These are phyloP conservation scores for Hemileccinum rubropunctum DNA, from an alignment of 768 basidiomycete species.

Conservation along the genomic window DNA sequence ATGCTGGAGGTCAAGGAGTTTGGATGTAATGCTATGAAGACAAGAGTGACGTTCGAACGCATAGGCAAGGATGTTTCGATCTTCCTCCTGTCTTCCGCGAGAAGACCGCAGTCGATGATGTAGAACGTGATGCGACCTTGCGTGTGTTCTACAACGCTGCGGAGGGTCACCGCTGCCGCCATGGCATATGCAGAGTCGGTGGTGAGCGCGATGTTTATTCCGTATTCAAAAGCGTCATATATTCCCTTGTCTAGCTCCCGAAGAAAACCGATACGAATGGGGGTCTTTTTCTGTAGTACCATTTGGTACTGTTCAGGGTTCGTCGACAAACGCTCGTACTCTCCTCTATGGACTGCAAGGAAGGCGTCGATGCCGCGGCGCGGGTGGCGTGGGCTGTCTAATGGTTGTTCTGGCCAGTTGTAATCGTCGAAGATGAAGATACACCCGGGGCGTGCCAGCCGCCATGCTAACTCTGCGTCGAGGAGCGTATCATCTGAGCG, in stretches of 20 bases:
- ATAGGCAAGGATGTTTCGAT: slow-evolving; percentile 30
- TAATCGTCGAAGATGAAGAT: slow-evolving; percentile 61
- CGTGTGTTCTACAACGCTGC: slow-evolving; percentile 37
- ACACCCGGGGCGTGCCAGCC: slow-evolving; percentile 48
- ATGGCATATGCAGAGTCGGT: slow-evolving; percentile 45
- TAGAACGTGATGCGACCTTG: slow-evolving; percentile 45
- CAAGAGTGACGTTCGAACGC: slow-evolving; percentile 35
- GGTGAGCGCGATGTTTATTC: slow-evolving; percentile 46
- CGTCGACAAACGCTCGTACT: slow-evolving; percentile 43
- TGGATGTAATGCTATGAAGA: slow-evolving; percentile 39
- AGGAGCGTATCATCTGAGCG: slow-evolving; percentile 58
- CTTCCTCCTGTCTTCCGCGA: slow-evolving; percentile 32
- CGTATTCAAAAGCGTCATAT: slow-evolving; percentile 37
- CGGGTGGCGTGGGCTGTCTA: slow-evolving; percentile 51
- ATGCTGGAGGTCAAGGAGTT: slow-evolving; percentile 25
- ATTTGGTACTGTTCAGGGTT: slow-evolving; percentile 45
- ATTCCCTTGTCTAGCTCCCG: slow-evolving; percentile 6
- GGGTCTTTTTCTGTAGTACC: slow-evolving; percentile 46
- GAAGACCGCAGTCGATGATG: slow-evolving; percentile 46
- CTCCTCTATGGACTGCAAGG: slow-evolving; percentile 45
- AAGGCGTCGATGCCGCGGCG: slow-evolving; percentile 57
- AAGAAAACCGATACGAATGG: slow-evolving; percentile 54
- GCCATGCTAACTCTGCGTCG: slow-evolving; percentile 60
- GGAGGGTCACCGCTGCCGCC: slow-evolving; percentile 47
- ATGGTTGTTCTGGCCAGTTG: slow-evolving; percentile 47